Evolutionary conservation across 345 rosid species (phyloP).

Genomic region (Brassica nigra): DNA sequence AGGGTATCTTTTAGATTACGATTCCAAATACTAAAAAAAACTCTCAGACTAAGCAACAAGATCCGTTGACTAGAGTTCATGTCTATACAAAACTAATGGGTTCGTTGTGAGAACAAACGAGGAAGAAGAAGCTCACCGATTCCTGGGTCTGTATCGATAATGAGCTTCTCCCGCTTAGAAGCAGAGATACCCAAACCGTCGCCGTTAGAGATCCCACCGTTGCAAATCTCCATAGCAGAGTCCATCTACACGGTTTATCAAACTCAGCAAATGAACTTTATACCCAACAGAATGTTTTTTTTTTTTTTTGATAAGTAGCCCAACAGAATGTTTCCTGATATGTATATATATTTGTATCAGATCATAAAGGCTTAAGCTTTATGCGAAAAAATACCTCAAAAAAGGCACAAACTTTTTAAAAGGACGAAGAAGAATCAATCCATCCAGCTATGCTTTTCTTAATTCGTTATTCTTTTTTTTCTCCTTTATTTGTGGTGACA

Average conservation of each 20-base stretch:
- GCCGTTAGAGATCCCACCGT: conserved; percentile 40
- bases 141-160: conserved; percentile 98
- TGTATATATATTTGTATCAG: conserved; percentile 2
- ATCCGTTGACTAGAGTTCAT: conserved; percentile 2
- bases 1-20: conserved; percentile 1
- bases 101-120: not conserved
- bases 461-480: not conserved
- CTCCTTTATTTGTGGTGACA: not conserved
- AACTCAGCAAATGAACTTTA: not conserved
- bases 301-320: no score
- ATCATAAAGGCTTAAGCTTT: conserved; percentile 27
- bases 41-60: not conserved
- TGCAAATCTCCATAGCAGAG: conserved; percentile 28
- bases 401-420: not conserved
- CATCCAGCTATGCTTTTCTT: conserved; percentile 28
- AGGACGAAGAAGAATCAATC: not conserved
- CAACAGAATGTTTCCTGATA: not conserved
- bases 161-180: conserved; percentile 58
- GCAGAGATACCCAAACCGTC: conserved; percentile 33
- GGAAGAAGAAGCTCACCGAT: conserved; percentile 61
- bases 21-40: not conserved
- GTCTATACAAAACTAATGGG: not conserved
- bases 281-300: not conserved
- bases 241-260: conserved; percentile 30
- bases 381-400: not conserved